Evolutionary conservation across 495 filamentous ascomycete species (phyloP).

Genomic region (Hypoxylon lenormandii): DNA sequence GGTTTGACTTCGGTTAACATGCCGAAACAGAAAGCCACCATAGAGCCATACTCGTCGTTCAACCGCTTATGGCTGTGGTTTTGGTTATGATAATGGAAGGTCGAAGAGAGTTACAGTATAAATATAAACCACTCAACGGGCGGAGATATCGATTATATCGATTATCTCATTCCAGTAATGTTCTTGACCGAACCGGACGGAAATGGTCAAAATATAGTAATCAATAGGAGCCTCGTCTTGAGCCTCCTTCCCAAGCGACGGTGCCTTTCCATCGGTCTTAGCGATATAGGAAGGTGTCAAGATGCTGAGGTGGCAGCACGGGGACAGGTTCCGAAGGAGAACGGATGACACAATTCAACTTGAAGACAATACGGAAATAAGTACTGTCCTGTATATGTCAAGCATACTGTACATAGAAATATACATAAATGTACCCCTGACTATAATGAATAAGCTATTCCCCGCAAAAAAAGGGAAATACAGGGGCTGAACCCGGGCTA

Average conservation of each 20-base stretch:
- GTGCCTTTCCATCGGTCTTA: neutral
- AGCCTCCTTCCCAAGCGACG: conserved; percentile 6
- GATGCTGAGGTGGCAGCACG: no score
- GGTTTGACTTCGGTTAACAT: no score
- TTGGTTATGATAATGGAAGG: neutral
- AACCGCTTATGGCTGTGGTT: no score
- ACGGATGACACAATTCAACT: no score
- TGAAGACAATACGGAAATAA: neutral
- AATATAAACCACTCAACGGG: neutral
- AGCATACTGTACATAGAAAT: conserved; percentile 4
- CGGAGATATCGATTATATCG: neutral
- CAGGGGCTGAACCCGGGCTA: conserved; percentile 21
- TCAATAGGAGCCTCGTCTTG: neutral
- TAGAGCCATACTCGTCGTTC: no score
- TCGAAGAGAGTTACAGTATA: neutral
- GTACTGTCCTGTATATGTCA: conserved; percentile 20
- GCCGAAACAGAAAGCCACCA: no score
- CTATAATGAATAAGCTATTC: neutral
- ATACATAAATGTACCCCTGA: conserved; percentile 22
- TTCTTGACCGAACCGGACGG: neutral
- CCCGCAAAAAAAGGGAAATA: conserved; percentile 24
- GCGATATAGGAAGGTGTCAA: conserved; percentile 9
- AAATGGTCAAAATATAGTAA: conserved; percentile 19
- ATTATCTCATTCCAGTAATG: neutral
- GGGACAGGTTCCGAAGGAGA: no score